Base-by-base conservation (phyloP, 1,284 basidiomycete species). In the Entoloma clypeatum region DNA sequence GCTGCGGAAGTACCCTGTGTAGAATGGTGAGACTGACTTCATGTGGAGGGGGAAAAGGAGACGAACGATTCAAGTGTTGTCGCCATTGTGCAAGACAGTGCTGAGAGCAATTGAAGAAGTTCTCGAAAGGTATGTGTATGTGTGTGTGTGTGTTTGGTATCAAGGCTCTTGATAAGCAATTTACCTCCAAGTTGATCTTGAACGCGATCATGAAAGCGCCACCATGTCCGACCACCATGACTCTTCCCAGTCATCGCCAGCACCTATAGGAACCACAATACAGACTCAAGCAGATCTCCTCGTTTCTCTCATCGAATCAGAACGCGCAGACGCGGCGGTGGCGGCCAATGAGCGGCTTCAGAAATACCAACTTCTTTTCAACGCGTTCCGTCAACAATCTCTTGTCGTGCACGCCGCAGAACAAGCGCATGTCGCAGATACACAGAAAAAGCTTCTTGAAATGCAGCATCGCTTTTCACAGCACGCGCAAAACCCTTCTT, bases 1-100 rank as follows among this genome's bases (percentile, higher is more conserved):
- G 89, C 51, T 74, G 69, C 23, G 88, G 88, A 24, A 92, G 72
- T 24, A 79, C 53, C 40, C 81, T 85, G 29, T 39, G 2, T 26
- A 8, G 0, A 25, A 19, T 35, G 19, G 39, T 16, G 52, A 33
- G 17, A 24, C 34, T 34, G 33, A 8, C 10, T 22, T 30, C 36
- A 36, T 7, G n/a, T 23, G 37, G 17, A 35, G 35, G 24, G 5
- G 37, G 43, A 28, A 13, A 14, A 19, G 49, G 22, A 46, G 32
- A 71, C 78, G 50, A 58, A 81, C 78, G 70, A 71, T 59, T 79
- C 74, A 39, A 81, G 68, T 46, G 77, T 71, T 56, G 52, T 54
- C 23, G 77, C 72, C 79, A 81, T 79, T 58, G 50, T 62, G 48
- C 52, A 51, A 49, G 49, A 33, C 38, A n/a, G n/a, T n/a, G n/a